Evolutionary conservation across 108 stramenopile species (phyloP).

Genomic region (Cyclotella distinguenda): DNA sequence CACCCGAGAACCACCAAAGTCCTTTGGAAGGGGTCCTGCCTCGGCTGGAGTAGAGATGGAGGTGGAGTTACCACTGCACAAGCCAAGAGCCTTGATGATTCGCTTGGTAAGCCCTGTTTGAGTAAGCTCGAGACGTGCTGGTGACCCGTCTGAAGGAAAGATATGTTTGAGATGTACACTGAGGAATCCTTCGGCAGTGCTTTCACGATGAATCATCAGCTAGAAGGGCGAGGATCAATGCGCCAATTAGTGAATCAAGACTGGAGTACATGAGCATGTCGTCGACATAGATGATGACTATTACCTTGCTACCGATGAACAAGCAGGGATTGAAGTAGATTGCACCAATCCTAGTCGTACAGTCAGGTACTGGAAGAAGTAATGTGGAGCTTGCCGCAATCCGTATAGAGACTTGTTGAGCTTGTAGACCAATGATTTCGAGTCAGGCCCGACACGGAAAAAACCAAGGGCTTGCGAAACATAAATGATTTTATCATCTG

Average conservation of each 20-base stretch:
- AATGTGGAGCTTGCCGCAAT: conserved; percentile 6
- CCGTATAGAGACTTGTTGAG: conserved; percentile 5
- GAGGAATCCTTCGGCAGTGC: conserved; percentile 15
- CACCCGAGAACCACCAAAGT: not conserved
- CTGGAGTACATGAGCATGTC: not conserved
- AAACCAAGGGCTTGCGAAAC: too few relatives aligned
- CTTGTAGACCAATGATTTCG: not conserved
- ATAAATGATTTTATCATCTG: not conserved
- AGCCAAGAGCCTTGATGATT: not conserved
- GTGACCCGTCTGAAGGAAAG: not conserved
- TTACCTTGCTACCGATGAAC: conserved; percentile 20
- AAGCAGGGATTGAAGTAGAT: conserved; percentile 47
- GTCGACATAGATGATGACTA: conserved; percentile 15
- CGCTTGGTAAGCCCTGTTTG: conserved; percentile 33
- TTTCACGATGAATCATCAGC: not conserved
- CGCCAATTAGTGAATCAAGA: not conserved
- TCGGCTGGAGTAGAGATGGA: not conserved
- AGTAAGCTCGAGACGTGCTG: conserved; percentile 22
- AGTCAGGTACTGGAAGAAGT: conserved; percentile 44
- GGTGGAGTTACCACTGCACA: not conserved
- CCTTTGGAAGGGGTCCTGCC: conserved; percentile 7
- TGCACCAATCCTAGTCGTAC: conserved; percentile 39
- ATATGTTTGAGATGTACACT: conserved; percentile 44
- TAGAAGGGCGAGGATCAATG: not conserved
- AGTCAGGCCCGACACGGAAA: not conserved